Conservation (phyloP, 2,329 filamentous ascomycete species). For the Colletotrichum magnum region DNA sequence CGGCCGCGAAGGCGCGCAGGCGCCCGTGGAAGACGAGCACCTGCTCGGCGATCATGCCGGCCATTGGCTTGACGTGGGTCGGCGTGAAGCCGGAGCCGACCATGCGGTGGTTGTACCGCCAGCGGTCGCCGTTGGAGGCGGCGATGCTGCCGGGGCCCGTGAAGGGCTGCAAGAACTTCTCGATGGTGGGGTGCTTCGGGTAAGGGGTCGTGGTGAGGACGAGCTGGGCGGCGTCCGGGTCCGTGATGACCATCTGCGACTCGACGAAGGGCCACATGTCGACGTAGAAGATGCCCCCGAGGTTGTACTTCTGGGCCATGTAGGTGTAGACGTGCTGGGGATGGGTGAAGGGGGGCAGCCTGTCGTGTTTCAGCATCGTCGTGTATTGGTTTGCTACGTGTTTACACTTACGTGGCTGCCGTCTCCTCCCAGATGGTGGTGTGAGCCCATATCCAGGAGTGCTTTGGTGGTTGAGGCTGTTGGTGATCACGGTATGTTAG, state of each 20-base stretch:
- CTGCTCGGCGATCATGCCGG: slow-evolving; percentile 46
- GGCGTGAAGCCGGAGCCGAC: slow-evolving; percentile 48
- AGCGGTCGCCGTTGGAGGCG: slow-evolving; percentile 46
- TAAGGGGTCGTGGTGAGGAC: slow-evolving; percentile 43
- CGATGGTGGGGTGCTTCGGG: slow-evolving; percentile 41
- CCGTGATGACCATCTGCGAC: slow-evolving; percentile 46
- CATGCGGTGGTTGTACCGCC: slow-evolving; percentile 48
- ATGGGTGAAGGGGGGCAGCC: slow-evolving; percentile 44
- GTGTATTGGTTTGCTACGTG: accelerated
- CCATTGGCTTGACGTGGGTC: slow-evolving; percentile 44
- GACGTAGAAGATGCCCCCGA: slow-evolving; percentile 51
- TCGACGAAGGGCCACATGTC: slow-evolving; percentile 49
- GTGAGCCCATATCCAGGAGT: slow-evolving; percentile 44
- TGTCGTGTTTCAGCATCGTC: background rate
- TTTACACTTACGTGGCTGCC: slow-evolving; percentile 1
- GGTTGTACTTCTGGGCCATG: slow-evolving; percentile 43
- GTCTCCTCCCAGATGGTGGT: slow-evolving; percentile 41
- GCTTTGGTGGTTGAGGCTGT: slow-evolving; percentile 38
- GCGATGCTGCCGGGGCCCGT: slow-evolving; percentile 44
- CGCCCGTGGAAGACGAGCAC: slow-evolving; percentile 44
- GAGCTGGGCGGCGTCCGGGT: slow-evolving; percentile 46
- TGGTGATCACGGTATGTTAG: background rate
- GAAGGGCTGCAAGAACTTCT: slow-evolving; percentile 43
- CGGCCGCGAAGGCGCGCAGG: slow-evolving; percentile 35
- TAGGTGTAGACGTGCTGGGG: slow-evolving; percentile 45